Evolutionary conservation across 2,329 filamentous ascomycete species (phyloP).

Genomic region (Alternaria gaisen): DNA sequence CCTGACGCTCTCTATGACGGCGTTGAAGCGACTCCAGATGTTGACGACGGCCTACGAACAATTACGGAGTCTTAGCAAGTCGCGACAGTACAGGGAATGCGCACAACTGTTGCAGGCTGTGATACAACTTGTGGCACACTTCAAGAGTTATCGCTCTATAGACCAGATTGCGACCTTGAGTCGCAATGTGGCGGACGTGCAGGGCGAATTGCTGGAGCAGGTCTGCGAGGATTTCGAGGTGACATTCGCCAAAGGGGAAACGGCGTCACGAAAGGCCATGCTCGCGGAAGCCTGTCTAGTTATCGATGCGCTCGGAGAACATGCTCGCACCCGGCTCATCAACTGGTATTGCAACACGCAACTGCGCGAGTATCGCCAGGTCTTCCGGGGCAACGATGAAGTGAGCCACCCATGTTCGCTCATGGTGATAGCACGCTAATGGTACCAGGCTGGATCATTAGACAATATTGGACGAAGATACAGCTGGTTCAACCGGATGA

Average conservation of each 20-base stretch:
- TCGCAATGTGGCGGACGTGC: constrained; percentile 90
- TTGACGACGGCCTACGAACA: constrained; percentile 99
- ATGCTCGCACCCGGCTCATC: constrained; percentile 80
- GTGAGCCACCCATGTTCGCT: constrained; percentile 27
- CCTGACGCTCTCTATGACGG: constrained; percentile 96
- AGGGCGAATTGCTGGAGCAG: constrained; percentile 91
- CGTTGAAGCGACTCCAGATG: constrained; percentile 96
- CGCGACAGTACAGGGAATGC: constrained; percentile 92
- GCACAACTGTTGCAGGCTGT: constrained; percentile 93
- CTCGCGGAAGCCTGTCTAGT: constrained; percentile 90
- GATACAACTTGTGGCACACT: constrained; percentile 96
- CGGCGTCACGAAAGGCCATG: constrained; percentile 72
- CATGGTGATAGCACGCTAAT: not conserved
- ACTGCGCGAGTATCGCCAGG: constrained; percentile 91
- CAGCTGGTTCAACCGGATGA: constrained; percentile 94
- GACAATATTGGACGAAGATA: constrained; percentile 97
- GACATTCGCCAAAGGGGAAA: constrained; percentile 88
- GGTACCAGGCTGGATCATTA: constrained; percentile 75
- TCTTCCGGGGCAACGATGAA: constrained; percentile 96
- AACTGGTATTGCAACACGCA: constrained; percentile 99
- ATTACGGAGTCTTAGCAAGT: constrained; percentile 80
- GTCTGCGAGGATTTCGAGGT: constrained; percentile 99
- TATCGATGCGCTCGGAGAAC: constrained; percentile 92
- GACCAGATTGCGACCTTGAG: constrained; percentile 96
- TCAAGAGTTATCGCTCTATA: constrained; percentile 97